Evolutionary conservation across 2,329 filamentous ascomycete genomes (phyloP), one percentile per base, ranked within the genome.

Genomic region (Nigrospora osmanthi): DNA sequence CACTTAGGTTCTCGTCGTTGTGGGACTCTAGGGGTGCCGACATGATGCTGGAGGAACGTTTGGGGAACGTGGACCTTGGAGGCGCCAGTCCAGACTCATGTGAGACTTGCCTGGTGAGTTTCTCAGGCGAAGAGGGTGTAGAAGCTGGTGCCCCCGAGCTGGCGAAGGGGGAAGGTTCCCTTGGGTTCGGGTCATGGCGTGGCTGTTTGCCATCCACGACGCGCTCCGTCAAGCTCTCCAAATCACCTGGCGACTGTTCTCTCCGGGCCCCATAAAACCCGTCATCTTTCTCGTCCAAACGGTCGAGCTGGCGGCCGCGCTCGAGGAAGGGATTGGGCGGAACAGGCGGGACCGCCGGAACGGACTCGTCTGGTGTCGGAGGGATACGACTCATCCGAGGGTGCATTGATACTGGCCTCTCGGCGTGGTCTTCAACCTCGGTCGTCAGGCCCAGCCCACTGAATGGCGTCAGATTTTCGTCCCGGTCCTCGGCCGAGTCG

Each of bases 381-480:
- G 74, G 74, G 43, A 80, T 72, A 19, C 75, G 76, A 59, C 85
- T 88, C 69, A 90, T 78, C 28, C 81, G 77, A 19, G 86, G 85
- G 55, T 90, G 83, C 71, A 88, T 81, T 4, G 87, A 90, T 49
- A 78, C 70, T 2, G 86, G 87, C 45, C 87, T 76, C 45, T 78
- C 66, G 13, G 61, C 55, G 39, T 72, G 69, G 13, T 73, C 70
- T 50, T 83, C 78, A 34, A 83, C 63, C 52, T 81, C 76, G 6
- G 73, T 73, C 50, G 67, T 73, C 47, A 76, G 54, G 16, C 73
- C 75, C 38, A 78, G 56, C 14, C 73, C 64, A 50, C 72, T 56
- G 52, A 64, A 57, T 54, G 56, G 67, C 53, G 56, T 47, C 15
- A 53, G 53, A 15, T 62, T 52, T 40, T 68, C 58, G 19, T 66